Evolutionary conservation across 2,329 filamentous ascomycete genomes (phyloP).

Genomic region (Stemphylium lycopersici): DNA sequence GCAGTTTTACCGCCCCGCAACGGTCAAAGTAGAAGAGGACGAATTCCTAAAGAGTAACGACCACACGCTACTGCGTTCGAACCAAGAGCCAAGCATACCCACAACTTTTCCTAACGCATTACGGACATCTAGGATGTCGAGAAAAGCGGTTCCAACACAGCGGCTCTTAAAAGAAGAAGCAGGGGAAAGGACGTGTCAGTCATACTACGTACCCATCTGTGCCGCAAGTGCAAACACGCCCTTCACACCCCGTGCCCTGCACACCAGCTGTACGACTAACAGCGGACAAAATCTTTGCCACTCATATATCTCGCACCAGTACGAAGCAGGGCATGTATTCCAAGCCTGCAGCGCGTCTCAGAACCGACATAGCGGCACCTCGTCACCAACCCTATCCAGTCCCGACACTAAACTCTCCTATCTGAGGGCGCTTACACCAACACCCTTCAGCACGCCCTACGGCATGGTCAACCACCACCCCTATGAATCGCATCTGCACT

Average conservation of each 20-base stretch:
- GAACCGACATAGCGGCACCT: constrained; percentile 34
- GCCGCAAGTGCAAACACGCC: no score
- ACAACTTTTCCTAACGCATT: not conserved
- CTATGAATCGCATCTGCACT: not conserved
- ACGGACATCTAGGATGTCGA: not conserved
- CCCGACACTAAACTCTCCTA: constrained; percentile 70
- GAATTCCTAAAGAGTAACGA: not conserved
- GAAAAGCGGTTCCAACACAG: no score
- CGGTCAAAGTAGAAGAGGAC: not conserved
- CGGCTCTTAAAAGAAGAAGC: no score
- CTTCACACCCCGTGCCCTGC: no score
- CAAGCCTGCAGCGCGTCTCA: not conserved
- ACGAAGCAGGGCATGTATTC: no score
- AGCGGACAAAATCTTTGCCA: no score
- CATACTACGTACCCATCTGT: no score
- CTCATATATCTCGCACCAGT: no score
- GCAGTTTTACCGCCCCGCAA: not conserved
- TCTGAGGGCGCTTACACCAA: constrained; percentile 68
- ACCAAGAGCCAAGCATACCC: not conserved
- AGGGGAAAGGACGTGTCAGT: no score
- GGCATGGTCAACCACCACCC: not conserved
- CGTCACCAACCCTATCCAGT: constrained; percentile 62
- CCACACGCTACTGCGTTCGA: not conserved
- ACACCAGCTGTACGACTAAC: no score
- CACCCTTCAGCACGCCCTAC: constrained; percentile 73